phyloP scores from a whole-genome alignment of 192 early-diverging fungal genomes.

The Umbelopsis isabellina region DNA sequence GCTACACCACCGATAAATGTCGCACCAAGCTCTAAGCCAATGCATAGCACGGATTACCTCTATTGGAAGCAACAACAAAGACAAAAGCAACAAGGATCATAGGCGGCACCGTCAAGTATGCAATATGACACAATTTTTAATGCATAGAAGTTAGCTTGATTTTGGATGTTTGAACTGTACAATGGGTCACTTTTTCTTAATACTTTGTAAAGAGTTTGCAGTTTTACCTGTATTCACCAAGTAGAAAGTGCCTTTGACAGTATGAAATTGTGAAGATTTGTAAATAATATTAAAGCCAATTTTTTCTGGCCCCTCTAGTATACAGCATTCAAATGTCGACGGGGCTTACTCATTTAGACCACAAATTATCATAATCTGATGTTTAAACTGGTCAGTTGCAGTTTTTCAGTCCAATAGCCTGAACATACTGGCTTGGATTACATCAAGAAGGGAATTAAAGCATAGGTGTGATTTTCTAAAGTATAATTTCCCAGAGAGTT shows the following conservation, averaged over 20 bases:
- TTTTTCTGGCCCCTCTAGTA: no score
- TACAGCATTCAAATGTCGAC: no score
- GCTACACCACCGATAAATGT: conserved; percentile 28
- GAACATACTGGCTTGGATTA: background rate
- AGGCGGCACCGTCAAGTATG: background rate
- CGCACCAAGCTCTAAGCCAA: background rate
- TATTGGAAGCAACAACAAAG: conserved; percentile 25
- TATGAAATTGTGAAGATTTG: background rate
- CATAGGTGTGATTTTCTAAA: no score
- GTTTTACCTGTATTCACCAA: background rate
- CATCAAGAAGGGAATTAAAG: no score
- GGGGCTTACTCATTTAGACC: no score
- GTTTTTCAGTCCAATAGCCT: no score
- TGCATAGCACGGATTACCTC: conserved; percentile 25
- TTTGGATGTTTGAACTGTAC: background rate
- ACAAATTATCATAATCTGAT: no score
- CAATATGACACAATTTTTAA: no score
- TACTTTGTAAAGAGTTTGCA: no score
- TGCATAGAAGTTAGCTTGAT: background rate
- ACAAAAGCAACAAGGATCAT: conserved; percentile 1
- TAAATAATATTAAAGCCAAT: no score
- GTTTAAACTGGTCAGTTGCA: no score
- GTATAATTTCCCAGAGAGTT: no score
- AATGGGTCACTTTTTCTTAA: background rate
- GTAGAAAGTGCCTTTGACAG: background rate